Evolutionary conservation across 495 filamentous ascomycete species (phyloP), one percentile per base, ranked within the genome.

Genomic region (Tuber magnatum): DNA sequence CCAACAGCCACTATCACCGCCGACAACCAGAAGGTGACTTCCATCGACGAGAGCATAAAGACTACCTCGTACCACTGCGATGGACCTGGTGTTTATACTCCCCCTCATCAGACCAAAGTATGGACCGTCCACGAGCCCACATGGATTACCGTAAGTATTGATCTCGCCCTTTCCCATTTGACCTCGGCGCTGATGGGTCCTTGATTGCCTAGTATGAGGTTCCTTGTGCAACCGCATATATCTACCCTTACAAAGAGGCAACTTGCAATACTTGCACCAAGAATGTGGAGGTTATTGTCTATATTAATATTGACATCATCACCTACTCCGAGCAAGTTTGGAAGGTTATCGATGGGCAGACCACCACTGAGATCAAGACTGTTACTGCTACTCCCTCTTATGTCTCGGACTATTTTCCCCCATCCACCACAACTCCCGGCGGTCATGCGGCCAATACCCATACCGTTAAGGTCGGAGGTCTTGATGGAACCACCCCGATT

Each of bases 401-500:
- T 16, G 68, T 14, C n/a, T 28, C 75, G 8, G 18, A 68, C 12
- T 69, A 39, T 41, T 35, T 35, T 4, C 73, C 77, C 16, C 28
- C 28, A 8, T 65, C 56, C 28, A 65, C 56, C 5, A 35, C 56
- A 35, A 2, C 14, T 35, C 28, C 56, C 0, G 51, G 12, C 16
- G 14, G 1, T 35, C 2, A 65, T 18, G 28, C 56, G 28, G 38
- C 22, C 24, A 70, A 68, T 38, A 82, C 77, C 22, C 72, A 81
- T 56, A 74, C 32, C 24, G 82, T 83, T 16, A 78, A 73, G 22
- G 82, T 83, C 35, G 81, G 82, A 9, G 79, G 79, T 6, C 68
- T 74, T n/a, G 43, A 74, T 24, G 75, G 75, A 16, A 75, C 77
- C 51, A 78, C 84, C 44, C 85, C 85, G 46, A 65, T 77, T 18